Conservation (phyloP, 352 stramenopile genomes). For the Phytophthora pisi region DNA sequence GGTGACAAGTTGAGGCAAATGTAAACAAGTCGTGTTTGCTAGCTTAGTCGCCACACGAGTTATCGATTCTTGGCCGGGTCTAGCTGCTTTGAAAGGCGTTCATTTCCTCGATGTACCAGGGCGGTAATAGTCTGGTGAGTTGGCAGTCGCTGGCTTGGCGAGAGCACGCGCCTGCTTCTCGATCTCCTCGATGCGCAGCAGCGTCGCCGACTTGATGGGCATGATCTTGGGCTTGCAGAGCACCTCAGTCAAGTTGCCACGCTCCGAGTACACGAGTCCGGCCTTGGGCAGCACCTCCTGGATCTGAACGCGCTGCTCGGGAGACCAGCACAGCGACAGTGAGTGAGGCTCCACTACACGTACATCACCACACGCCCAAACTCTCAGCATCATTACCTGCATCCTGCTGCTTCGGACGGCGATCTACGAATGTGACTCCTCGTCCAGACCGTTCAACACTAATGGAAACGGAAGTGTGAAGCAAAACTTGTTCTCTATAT, state of each 20-base stretch:
- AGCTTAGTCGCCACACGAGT: not conserved
- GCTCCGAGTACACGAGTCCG: slow-evolving; percentile 90
- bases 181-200: slow-evolving; percentile 88
- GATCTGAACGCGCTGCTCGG: slow-evolving; percentile 68
- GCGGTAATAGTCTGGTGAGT: slow-evolving; percentile 26
- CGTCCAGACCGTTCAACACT: slow-evolving; percentile 1
- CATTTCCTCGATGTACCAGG: slow-evolving; percentile 25
- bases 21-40: not conserved
- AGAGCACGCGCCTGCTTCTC: slow-evolving; percentile 67
- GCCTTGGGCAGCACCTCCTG: slow-evolving; percentile 87
- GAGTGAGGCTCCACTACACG: not conserved
- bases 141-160: slow-evolving; percentile 32
- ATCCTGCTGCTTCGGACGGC: slow-evolving; percentile 8
- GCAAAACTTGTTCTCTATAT: slow-evolving; percentile 26
- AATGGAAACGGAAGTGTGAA: slow-evolving; percentile 16
- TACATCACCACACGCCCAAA: not conserved
- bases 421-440: slow-evolving; percentile 17
- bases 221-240: slow-evolving; percentile 92
- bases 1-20: not conserved
- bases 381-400: slow-evolving; percentile 17
- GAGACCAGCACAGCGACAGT: not conserved
- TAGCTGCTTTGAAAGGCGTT: not conserved
- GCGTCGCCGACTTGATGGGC: slow-evolving; percentile 87
- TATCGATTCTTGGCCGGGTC: not conserved
- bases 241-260: slow-evolving; percentile 83